Conservation (phyloP, 208 protist species). For the Acanthamoeba triangularis region DNA sequence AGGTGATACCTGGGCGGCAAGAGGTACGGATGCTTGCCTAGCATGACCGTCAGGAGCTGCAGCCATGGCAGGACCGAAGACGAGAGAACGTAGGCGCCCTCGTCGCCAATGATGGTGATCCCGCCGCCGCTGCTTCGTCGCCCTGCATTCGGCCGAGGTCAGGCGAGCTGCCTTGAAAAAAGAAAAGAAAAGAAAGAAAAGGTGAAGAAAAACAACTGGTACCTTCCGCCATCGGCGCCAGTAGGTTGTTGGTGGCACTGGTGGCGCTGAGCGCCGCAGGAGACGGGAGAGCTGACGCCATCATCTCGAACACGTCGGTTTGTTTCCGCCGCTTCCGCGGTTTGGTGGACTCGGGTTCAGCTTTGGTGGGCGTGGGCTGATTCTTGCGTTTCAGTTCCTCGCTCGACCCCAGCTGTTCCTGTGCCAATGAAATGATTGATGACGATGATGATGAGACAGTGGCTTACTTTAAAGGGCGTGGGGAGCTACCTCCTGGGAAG, state of each 20-base stretch:
- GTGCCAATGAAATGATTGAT: no score
- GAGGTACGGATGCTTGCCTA: slow-evolving; percentile 25
- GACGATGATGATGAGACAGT: no score
- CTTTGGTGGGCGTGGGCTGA: not conserved
- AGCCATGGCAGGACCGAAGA: slow-evolving; percentile 16
- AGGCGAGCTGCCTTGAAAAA: not conserved
- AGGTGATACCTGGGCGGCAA: not conserved
- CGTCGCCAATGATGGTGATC: not conserved
- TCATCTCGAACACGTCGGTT: not conserved
- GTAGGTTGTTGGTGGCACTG: not conserved
- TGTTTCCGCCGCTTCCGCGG: slow-evolving; percentile 16
- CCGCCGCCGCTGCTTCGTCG: slow-evolving; percentile 9
- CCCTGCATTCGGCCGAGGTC: not conserved
- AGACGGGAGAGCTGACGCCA: not conserved
- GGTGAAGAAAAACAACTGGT: not conserved
- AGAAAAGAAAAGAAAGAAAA: not conserved
- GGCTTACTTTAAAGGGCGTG: not conserved
- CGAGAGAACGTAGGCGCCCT: not conserved
- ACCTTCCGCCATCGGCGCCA: not conserved
- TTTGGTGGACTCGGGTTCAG: not conserved
- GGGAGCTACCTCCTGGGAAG: not conserved
- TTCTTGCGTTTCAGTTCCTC: slow-evolving; percentile 14
- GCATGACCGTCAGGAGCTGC: slow-evolving; percentile 29
- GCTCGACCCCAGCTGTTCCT: not conserved
- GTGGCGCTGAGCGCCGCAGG: not conserved